phyloP scores from a whole-genome alignment of 2,329 filamentous ascomycete genomes.

The Xylaria sp. region DNA sequence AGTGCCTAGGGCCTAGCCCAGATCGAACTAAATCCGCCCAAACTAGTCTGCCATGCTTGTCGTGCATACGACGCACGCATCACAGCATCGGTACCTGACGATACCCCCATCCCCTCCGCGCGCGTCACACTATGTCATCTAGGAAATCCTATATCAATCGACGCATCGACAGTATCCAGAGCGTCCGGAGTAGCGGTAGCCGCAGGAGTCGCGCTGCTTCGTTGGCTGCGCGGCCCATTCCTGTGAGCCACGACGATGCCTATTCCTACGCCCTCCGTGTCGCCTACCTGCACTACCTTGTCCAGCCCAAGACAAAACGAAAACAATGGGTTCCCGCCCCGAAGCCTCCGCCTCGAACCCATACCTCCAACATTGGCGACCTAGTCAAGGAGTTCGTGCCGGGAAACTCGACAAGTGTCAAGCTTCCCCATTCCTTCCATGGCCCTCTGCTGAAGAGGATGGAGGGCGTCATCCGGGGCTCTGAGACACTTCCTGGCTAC shows the following conservation, averaged over 20 bases:
- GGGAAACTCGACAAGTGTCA: conserved; percentile 55
- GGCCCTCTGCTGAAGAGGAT: conserved; percentile 70
- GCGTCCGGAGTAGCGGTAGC: conserved; percentile 51
- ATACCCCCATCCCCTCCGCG: not conserved
- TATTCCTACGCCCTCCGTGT: conserved; percentile 90
- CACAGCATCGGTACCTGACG: conserved; percentile 23
- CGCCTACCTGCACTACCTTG: conserved; percentile 89
- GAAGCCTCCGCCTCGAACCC: conserved; percentile 63
- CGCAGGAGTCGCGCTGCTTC: conserved; percentile 48
- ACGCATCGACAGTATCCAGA: conserved; percentile 60
- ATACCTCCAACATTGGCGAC: conserved; percentile 79
- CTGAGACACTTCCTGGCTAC: conserved; percentile 84
- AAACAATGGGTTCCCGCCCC: conserved; percentile 80
- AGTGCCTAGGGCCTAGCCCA: not conserved
- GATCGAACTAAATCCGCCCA: not conserved
- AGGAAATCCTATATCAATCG: conserved; percentile 32
- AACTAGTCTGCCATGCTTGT: conserved; percentile 25
- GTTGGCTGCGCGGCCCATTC: conserved; percentile 53
- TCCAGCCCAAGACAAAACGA: conserved; percentile 87
- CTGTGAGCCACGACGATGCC: conserved; percentile 75
- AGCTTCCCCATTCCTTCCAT: conserved; percentile 63
- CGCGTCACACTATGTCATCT: conserved; percentile 28
- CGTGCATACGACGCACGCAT: conserved; percentile 23
- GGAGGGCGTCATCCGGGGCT: conserved; percentile 79
- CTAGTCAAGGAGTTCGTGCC: conserved; percentile 84